These are phyloP conservation scores for Setaria italica DNA, from an alignment of 202 grass and related monocot species.

Conservation along the genomic window DNA sequence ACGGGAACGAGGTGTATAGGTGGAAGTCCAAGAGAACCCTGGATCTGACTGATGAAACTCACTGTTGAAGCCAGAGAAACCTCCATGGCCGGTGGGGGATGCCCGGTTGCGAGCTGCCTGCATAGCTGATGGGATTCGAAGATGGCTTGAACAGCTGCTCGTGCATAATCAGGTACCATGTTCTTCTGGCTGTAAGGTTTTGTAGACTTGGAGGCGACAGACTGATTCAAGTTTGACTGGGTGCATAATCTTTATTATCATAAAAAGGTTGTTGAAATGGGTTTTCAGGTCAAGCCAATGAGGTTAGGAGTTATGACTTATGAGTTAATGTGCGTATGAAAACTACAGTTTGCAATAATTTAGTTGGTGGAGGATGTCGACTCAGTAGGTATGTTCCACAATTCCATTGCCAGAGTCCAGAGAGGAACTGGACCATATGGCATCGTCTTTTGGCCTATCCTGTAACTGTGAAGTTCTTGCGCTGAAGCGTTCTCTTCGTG, in stretches of 20 bases:
- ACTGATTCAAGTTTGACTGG: conserved; percentile 56
- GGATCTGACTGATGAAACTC: conserved; percentile 53
- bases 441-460: background rate
- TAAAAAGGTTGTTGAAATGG: conserved; percentile 24
- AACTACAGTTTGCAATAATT: conserved; percentile 36
- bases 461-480: background rate
- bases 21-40: conserved; percentile 62
- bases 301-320: background rate
- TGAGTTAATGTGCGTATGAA: conserved; percentile 3
- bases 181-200: conserved; percentile 39
- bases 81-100: conserved; percentile 38
- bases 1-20: conserved; percentile 44
- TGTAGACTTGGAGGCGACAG: conserved; percentile 30
- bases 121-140: conserved; percentile 48
- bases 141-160: conserved; percentile 23
- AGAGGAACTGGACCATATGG: conserved; percentile 1
- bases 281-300: conserved; percentile 35
- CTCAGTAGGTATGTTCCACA: conserved; percentile 2
- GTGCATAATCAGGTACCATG: conserved; percentile 33
- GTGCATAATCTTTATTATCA: conserved; percentile 34
- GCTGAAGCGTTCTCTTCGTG: conserved; percentile 15
- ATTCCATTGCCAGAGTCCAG: background rate
- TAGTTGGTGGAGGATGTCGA: conserved; percentile 29
- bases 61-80: conserved; percentile 37
- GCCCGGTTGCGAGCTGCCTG: conserved; percentile 36